Percentiles rank a stretch among this genome's conserved stretches.
Conservation (phyloP, 208 protist species). For the Leishmania guyanensis region DNA sequence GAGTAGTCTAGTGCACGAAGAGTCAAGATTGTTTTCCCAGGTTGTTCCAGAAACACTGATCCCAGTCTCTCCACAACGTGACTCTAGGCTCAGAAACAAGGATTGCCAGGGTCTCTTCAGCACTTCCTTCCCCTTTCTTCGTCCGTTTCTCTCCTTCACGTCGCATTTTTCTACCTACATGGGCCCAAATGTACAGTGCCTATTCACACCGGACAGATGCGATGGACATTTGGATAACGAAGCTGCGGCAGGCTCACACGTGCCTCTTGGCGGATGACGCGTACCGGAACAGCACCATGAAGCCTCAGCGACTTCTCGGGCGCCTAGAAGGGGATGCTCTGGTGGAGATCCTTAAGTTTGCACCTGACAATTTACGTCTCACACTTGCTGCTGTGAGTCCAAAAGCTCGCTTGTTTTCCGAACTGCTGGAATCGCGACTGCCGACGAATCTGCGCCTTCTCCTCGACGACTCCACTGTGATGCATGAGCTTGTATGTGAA, state of each 20-base stretch:
- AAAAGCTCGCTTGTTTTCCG: conserved; percentile 6
- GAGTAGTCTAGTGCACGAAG: neutral
- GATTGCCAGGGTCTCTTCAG: neutral
- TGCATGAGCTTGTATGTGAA: conserved; percentile 6
- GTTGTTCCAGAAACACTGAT: neutral
- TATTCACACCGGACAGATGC: neutral
- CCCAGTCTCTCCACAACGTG: neutral
- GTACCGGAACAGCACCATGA: conserved; percentile 8
- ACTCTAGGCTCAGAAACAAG: neutral
- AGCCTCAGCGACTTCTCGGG: conserved; percentile 6
- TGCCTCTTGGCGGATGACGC: conserved; percentile 8
- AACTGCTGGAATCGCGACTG: conserved; percentile 7
- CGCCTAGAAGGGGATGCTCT: conserved; percentile 8
- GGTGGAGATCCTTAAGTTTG: conserved; percentile 12
- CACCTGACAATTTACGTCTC: neutral
- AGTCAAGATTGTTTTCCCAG: neutral
- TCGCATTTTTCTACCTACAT: neutral
- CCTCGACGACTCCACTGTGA: conserved; percentile 5
- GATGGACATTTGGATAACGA: conserved; percentile 7
- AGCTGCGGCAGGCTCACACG: conserved; percentile 3
- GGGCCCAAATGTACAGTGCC: neutral
- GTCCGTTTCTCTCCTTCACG: neutral
- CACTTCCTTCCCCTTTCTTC: neutral
- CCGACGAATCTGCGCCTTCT: neutral
- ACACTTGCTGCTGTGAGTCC: conserved; percentile 13